Percentiles rank a stretch among this genome's conserved stretches.
Evolutionary conservation across 192 early-diverging fungal genomes (phyloP).

Genomic region (Hyaloraphidium curvatum): DNA sequence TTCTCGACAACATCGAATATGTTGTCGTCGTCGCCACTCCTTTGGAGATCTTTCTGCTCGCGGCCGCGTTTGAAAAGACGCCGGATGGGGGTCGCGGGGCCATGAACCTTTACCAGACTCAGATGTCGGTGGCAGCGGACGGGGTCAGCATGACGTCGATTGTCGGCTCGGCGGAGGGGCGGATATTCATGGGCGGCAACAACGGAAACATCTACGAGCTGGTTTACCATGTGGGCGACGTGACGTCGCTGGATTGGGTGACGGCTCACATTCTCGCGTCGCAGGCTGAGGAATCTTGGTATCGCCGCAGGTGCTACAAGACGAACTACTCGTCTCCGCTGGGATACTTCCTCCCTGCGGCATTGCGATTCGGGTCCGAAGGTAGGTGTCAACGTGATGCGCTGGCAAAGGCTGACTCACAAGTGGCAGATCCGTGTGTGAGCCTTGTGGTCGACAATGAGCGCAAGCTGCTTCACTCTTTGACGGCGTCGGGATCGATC

Average conservation of each 20-base stretch:
- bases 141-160: conserved; percentile 64
- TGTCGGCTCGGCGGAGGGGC: conserved; percentile 50
- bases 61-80: conserved; percentile 30
- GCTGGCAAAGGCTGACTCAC: conserved; percentile 1
- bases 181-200: conserved; percentile 78
- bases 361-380: background rate
- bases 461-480: conserved; percentile 49
- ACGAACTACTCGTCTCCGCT: conserved; percentile 54
- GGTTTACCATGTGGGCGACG: conserved; percentile 37
- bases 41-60: conserved; percentile 63
- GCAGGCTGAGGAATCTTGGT: conserved; percentile 63
- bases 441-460: conserved; percentile 45
- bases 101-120: conserved; percentile 59
- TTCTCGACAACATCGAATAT: conserved; percentile 63
- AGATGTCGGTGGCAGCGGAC: conserved; percentile 60
- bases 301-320: conserved; percentile 53
- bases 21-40: conserved; percentile 74
- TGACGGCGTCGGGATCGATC: conserved; percentile 45
- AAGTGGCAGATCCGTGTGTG: conserved; percentile 26
- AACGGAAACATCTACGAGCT: conserved; percentile 80
- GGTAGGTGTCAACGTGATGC: conserved; percentile 3
- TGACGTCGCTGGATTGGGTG: background rate
- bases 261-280: background rate
- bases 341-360: conserved; percentile 11
- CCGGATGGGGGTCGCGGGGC: conserved; percentile 16